Conservation (phyloP, 2,329 filamentous ascomycete species). For the Trichoderma atroviride region DNA sequence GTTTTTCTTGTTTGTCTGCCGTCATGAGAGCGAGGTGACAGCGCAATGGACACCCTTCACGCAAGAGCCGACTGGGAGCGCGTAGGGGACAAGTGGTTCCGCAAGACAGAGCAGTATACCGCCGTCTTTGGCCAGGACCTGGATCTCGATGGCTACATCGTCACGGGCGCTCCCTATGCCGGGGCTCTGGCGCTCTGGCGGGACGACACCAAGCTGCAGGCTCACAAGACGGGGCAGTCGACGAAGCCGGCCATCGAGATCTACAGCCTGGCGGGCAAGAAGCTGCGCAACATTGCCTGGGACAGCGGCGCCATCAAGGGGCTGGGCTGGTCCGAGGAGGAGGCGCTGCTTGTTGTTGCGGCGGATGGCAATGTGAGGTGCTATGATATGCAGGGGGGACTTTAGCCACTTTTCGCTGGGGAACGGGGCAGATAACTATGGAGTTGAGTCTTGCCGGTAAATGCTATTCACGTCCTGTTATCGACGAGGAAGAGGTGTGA, state of each 20-base stretch:
- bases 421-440: slow-evolving; percentile 83
- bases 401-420: slow-evolving; percentile 94
- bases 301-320: slow-evolving; percentile 86
- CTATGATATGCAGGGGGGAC: slow-evolving; percentile 90
- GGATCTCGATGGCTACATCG: slow-evolving; percentile 91
- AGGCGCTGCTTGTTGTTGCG: slow-evolving; percentile 85
- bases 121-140: slow-evolving; percentile 90
- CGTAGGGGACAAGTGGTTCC: slow-evolving; percentile 91
- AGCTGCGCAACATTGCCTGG: slow-evolving; percentile 85
- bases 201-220: slow-evolving; percentile 81
- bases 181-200: slow-evolving; percentile 93
- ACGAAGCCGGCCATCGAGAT: slow-evolving; percentile 87
- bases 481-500: neutral
- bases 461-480: slow-evolving; percentile 4
- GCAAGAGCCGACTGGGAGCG: slow-evolving; percentile 91
- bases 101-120: slow-evolving; percentile 91
- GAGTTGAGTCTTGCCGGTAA: slow-evolving; percentile 78
- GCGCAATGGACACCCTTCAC: slow-evolving; percentile 59
- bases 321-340: slow-evolving; percentile 94
- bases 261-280: slow-evolving; percentile 89
- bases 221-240: slow-evolving; percentile 71
- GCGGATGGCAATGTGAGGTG: slow-evolving; percentile 88
- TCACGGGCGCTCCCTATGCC: slow-evolving; percentile 88
- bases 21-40: slow-evolving; percentile 37
- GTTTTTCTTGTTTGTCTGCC: neutral